Evolutionary conservation across 2,329 filamentous ascomycete species (phyloP), one percentile per base, ranked within the genome.

Genomic region (Cytospora mali): DNA sequence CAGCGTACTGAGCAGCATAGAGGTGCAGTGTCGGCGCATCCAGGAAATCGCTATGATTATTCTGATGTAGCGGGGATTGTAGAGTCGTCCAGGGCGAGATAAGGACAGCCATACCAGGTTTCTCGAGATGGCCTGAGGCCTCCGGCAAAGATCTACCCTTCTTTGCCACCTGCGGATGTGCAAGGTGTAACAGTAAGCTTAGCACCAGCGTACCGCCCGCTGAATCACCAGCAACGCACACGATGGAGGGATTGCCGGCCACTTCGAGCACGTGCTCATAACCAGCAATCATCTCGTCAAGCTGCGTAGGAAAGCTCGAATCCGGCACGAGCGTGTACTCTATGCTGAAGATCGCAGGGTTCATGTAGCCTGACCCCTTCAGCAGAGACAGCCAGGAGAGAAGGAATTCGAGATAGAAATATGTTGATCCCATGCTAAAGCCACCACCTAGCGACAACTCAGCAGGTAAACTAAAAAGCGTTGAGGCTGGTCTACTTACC

Each of bases 321-420:
- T 93, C 89, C 1, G 91, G 91, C 0, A 93, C 90, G 1, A 96
- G 80, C 0, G 88, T 92, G 72, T 95, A 95, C 64, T 95, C 91
- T 6, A 95, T 79, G 1, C 89, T 86, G 71, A 95, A 92, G 4
- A 95, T 83, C 25, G 90, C 89, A 0, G 92, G 92, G 70, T 93
- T 95, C 11, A 77, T 73, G 73, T 89, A 94, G 1, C 89, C 89
- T 21, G 80, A 78, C 57, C 83, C 76, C 61, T 85, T 80, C 46
- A 96, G 80, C 21, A 92, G 76, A 50, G 81, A 79, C 14, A 91
- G 77, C 88, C 89, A 92, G 10, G 86, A 84, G 59, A 94, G 78
- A 3, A 96, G 80, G 68, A 94, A 95, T 70, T 96, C 92, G 39
- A 93, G 83, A 73, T 96, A 96, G 74, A 96, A 96, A 76, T 90